Conservation (phyloP, 306 rosid species). For the Acacia confusa region DNA sequence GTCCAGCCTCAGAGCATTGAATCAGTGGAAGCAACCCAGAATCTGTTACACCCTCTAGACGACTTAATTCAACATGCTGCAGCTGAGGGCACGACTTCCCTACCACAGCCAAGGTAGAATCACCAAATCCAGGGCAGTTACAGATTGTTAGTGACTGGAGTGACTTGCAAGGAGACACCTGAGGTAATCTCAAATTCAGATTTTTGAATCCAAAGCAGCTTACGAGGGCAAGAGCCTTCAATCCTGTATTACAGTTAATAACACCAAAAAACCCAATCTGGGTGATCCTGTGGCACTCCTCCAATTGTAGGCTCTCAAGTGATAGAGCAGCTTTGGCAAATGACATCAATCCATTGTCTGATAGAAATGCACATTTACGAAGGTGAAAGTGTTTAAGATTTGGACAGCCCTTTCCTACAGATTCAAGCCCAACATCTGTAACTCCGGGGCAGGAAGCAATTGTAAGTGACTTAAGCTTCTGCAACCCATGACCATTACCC, state of each 20-base stretch:
- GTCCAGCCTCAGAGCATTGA: conserved; percentile 70
- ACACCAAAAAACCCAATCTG: conserved; percentile 76
- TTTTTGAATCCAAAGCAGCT: conserved; percentile 82
- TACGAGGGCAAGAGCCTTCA: conserved; percentile 72
- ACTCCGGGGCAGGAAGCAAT: conserved; percentile 79
- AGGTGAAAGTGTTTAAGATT: conserved; percentile 68
- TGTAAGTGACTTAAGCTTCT: conserved; percentile 76
- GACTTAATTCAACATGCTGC: conserved; percentile 70
- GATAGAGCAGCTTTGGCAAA: conserved; percentile 67
- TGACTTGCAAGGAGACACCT: conserved; percentile 52
- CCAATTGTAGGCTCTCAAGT: conserved; percentile 81
- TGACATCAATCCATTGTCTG: conserved; percentile 81
- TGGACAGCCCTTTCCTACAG: conserved; percentile 88
- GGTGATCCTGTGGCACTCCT: conserved; percentile 95
- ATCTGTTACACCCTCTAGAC: conserved; percentile 75
- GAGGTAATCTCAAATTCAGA: conserved; percentile 44
- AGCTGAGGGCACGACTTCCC: conserved; percentile 83
- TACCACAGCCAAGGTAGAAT: conserved; percentile 55
- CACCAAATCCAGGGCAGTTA: conserved; percentile 88
- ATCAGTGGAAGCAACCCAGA: conserved; percentile 74
- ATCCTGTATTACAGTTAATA: conserved; percentile 65
- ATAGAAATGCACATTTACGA: conserved; percentile 60
- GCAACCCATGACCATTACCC: conserved; percentile 88
- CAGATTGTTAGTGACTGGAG: conserved; percentile 61
- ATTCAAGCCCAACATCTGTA: conserved; percentile 77